Conservation (phyloP, 2,329 filamentous ascomycete genomes). For the Leptodontidium sp. region DNA sequence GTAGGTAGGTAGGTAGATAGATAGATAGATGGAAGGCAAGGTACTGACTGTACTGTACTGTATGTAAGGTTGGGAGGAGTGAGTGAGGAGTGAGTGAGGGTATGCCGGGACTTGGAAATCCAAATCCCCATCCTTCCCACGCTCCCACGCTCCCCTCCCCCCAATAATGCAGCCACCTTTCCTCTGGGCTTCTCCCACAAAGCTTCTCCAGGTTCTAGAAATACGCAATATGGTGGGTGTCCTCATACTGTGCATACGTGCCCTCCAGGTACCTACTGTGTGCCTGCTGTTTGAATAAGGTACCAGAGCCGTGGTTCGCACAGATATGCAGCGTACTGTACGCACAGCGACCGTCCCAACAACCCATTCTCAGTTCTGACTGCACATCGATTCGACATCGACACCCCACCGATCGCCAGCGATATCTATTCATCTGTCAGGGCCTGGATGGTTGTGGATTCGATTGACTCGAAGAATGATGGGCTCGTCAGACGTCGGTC, state of each 20-base stretch:
- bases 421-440: too few relatives aligned
- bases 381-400: constrained; percentile 13
- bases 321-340: not conserved
- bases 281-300: not conserved
- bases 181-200: too few relatives aligned
- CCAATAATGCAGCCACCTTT: too few relatives aligned
- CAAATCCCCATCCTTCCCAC: too few relatives aligned
- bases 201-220: not conserved
- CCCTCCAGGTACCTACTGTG: not conserved
- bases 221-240: not conserved
- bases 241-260: too few relatives aligned
- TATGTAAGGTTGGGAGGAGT: too few relatives aligned
- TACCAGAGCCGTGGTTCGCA: constrained; percentile 14
- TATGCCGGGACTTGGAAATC: too few relatives aligned
- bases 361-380: constrained; percentile 19
- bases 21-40: too few relatives aligned
- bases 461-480: not conserved
- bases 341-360: not conserved
- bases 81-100: too few relatives aligned
- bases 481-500: not conserved
- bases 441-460: not conserved
- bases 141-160: too few relatives aligned
- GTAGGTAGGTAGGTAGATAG: too few relatives aligned
- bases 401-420: not conserved
- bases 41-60: too few relatives aligned